Base-by-base conservation (phyloP, 805 yeast genomes). In the Scheffersomyces spartinae region DNA sequence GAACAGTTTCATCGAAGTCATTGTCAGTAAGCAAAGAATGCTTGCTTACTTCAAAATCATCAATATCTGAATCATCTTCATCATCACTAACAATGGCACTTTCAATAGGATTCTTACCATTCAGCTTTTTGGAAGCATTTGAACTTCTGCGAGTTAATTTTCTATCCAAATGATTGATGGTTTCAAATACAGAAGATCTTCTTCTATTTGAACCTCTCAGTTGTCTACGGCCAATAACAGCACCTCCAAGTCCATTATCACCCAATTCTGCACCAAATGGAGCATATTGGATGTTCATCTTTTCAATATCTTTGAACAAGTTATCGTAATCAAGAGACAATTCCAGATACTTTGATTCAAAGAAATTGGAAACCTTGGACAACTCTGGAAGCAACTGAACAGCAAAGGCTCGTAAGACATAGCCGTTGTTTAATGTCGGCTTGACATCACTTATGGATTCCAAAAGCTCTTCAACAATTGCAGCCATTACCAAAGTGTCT, bases 301-400 rank as follows among this genome's bases (percentile, higher is more conserved):
- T 32, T 27, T 49, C 63, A 27, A 73, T 52, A 39, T 73, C 78
- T 29, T 50, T 44, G 15, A 66, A 42, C 30, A 73, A 52, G 15
- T 55, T 47, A 23, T 63, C 66, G 39, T 58, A 68, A 26, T 63
- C 65, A 5, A 34, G 39, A 31, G 57, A 63, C 12, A 71, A 51
- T 29, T 61, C 64, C 2, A 51, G 40, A 38, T 73, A 76, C 26
- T 62, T 64, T 10, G 37, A 29, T 20, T 50, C 47, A 43, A 65
- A 74, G 33, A 74, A 74, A 6, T 45, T 52, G 39, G 70, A 72
- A 30, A 74, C 61, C 36, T 69, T 72, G 13, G 36, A 33, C 29
- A 71, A 53, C 38, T 74, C 78, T n/a, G 42, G 46, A 15, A 55
- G 38, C 25, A 75, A 49, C 29, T 56, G 60, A 18, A 55, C 47